Evolutionary conservation across 2,329 filamentous ascomycete genomes (phyloP).

Genomic region (Penicillium sumatraense): DNA sequence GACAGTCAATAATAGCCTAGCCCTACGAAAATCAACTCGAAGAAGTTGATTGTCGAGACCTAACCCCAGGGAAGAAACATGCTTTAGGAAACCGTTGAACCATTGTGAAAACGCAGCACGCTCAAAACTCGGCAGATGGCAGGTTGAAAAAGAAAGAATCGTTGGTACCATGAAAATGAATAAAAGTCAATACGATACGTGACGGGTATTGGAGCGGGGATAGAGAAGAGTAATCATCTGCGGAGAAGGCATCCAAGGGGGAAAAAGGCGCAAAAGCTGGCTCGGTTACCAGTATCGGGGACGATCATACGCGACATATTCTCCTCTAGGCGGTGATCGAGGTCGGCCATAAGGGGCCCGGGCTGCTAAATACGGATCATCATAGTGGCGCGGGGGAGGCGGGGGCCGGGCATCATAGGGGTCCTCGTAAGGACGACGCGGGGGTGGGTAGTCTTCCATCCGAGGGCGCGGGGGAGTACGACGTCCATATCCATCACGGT

Average conservation of each 20-base stretch:
- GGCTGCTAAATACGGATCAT: slow-evolving; percentile 63
- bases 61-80: background rate
- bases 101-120: background rate
- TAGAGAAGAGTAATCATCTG: slow-evolving; percentile 11
- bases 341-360: slow-evolving; percentile 57
- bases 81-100: background rate
- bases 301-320: slow-evolving; percentile 49
- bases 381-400: slow-evolving; percentile 58
- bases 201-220: slow-evolving; percentile 24
- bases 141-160: slow-evolving; percentile 15
- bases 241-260: slow-evolving; percentile 13
- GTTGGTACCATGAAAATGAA: slow-evolving; percentile 17
- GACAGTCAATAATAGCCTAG: background rate
- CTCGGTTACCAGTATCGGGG: slow-evolving; percentile 49
- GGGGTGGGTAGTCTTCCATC: slow-evolving; percentile 74
- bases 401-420: slow-evolving; percentile 60
- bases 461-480: slow-evolving; percentile 79
- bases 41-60: background rate
- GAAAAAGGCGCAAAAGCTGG: slow-evolving; percentile 17
- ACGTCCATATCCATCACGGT: slow-evolving; percentile 75
- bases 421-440: slow-evolving; percentile 63
- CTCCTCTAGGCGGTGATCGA: slow-evolving; percentile 45
- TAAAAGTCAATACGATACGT: slow-evolving; percentile 27
- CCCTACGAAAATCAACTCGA: background rate
- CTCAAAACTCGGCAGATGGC: slow-evolving; percentile 19